These are phyloP conservation scores for Phoma sp. DNA, from an alignment of 2,329 filamentous ascomycete species.

Conservation along the genomic window DNA sequence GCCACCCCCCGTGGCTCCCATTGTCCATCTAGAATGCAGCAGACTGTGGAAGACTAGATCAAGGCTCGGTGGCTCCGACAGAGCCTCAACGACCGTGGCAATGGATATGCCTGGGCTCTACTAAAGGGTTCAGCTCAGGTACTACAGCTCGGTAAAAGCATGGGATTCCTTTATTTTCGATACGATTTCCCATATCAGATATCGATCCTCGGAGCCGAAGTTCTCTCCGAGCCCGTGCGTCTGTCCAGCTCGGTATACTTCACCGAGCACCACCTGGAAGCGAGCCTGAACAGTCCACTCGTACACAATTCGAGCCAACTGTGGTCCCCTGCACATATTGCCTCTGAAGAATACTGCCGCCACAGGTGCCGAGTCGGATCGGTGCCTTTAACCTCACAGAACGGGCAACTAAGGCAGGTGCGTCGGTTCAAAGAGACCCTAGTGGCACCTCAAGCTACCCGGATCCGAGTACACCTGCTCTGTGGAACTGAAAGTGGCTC, in stretches of 20 bases:
- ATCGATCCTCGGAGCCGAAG: neutral
- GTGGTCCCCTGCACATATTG: neutral
- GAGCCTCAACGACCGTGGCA: conserved; percentile 2
- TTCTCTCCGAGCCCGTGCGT: neutral
- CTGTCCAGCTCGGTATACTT: conserved; percentile 3
- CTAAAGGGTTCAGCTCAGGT: too few species aligned
- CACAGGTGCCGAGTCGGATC: conserved; percentile 10
- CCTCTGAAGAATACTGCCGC: conserved; percentile 5
- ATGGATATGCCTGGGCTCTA: neutral
- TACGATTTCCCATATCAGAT: conserved; percentile 14
- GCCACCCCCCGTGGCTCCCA: too few species aligned
- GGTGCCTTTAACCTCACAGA: conserved; percentile 4
- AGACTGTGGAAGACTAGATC: neutral
- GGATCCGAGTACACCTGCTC: conserved; percentile 10
- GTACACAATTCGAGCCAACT: neutral
- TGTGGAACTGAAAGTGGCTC: conserved; percentile 5
- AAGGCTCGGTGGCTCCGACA: conserved; percentile 4
- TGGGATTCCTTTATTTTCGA: conserved; percentile 14
- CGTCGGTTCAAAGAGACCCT: conserved; percentile 11
- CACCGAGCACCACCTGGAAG: conserved; percentile 13
- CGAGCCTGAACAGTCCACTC: conserved; percentile 5
- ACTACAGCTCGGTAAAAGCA: conserved; percentile 7
- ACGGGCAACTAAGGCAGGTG: conserved; percentile 10
- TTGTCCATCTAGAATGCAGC: neutral
- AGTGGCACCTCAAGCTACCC: conserved; percentile 25